These are phyloP conservation scores for Dioscorea cayenensis DNA, from an alignment of 116 monocot genomes.

Conservation along the genomic window DNA sequence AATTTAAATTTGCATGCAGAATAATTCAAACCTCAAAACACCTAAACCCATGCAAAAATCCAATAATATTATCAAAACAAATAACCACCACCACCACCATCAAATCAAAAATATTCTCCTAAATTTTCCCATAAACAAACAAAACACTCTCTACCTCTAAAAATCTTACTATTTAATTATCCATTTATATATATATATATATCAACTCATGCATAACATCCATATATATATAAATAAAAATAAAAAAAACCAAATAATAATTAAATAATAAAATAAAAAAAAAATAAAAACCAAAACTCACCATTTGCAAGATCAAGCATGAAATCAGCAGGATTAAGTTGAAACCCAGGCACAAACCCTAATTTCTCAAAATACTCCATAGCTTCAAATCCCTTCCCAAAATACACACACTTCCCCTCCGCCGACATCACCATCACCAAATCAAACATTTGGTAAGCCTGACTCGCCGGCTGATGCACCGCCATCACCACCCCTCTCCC, in stretches of 20 bases:
- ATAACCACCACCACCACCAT: no score
- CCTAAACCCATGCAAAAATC: no score
- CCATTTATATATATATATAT: no score
- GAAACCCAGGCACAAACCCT: conserved; percentile 56
- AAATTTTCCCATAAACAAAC: no score
- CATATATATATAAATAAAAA: no score
- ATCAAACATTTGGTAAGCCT: conserved; percentile 79
- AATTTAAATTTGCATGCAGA: no score
- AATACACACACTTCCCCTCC: conserved; percentile 71
- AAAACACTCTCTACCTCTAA: no score
- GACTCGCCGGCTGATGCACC: conserved; percentile 84
- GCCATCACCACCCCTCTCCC: conserved; percentile 65
- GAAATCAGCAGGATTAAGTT: conserved; percentile 91
- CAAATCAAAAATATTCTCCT: no score
- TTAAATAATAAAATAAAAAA: background rate
- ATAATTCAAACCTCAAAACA: no score
- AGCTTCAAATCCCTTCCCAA: conserved; percentile 49
- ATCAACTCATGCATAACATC: no score
- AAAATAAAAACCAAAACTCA: conserved; percentile 8
- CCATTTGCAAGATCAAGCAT: conserved; percentile 96
- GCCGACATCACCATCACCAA: conserved; percentile 58
- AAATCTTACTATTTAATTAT: no score
- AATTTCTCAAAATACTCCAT: conserved; percentile 66
- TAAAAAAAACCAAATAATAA: background rate
- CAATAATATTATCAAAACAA: no score